These are phyloP conservation scores for Botrytis squamosa DNA, from an alignment of 2,329 filamentous ascomycete species.

Conservation along the genomic window DNA sequence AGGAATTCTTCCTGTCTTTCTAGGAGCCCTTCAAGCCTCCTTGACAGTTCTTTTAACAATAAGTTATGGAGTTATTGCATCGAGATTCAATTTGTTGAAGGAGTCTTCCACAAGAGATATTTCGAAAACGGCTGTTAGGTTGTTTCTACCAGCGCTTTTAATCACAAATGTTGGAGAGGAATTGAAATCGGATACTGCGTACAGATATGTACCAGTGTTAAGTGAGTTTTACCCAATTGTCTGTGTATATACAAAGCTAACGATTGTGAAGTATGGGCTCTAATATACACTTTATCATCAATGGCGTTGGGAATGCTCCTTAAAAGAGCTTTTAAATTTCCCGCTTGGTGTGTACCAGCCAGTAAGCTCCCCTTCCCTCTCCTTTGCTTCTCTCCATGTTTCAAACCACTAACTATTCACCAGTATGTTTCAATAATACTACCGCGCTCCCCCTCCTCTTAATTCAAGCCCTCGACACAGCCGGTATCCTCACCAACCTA, in stretches of 20 bases:
- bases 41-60: slow-evolving; percentile 50
- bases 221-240: neutral
- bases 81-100: slow-evolving; percentile 43
- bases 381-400: too few relatives aligned
- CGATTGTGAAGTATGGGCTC: slow-evolving; percentile 41
- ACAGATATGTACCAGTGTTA: slow-evolving; percentile 42
- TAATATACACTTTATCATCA: slow-evolving; percentile 44
- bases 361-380: slow-evolving; percentile 39
- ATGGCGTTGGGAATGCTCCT: slow-evolving; percentile 44
- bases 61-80: slow-evolving; percentile 45
- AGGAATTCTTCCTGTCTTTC: slow-evolving; percentile 43
- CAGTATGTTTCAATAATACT: slow-evolving; percentile 46
- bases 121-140: slow-evolving; percentile 47
- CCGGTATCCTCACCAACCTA: slow-evolving; percentile 55
- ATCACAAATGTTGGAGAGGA: slow-evolving; percentile 47
- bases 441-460: slow-evolving; percentile 49
- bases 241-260: neutral
- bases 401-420: neutral
- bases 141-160: slow-evolving; percentile 49
- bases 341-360: slow-evolving; percentile 47
- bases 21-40: slow-evolving; percentile 48
- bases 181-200: slow-evolving; percentile 41
- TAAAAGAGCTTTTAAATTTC: slow-evolving; percentile 43
- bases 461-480: slow-evolving; percentile 40
- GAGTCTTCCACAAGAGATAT: slow-evolving; percentile 42